These are phyloP conservation scores for Phytopythium oedochilum DNA, from an alignment of 352 stramenopile species.

Conservation along the genomic window DNA sequence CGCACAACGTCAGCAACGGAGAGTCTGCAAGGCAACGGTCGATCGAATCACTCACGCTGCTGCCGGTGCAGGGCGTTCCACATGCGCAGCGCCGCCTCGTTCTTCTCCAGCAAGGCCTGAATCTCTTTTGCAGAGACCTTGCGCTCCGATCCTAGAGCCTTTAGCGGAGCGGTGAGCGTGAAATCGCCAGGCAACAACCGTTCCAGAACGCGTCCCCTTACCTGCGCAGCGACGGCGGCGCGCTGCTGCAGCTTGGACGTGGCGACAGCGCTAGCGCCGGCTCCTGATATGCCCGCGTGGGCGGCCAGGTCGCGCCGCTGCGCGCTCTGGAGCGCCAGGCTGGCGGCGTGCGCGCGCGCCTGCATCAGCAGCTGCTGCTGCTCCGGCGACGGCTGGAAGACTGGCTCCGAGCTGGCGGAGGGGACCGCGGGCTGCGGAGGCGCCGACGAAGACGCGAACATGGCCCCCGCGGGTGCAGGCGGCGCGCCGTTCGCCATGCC, in stretches of 20 bases:
- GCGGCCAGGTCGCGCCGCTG: neutral
- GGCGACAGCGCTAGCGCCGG: neutral
- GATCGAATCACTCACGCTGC: conserved; percentile 41
- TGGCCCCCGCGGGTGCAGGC: neutral
- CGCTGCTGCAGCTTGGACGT: conserved; percentile 45
- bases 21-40: neutral
- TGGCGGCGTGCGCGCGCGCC: conserved; percentile 3
- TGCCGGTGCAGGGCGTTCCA: conserved; percentile 74
- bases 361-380: conserved; percentile 9
- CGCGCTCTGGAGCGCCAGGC: conserved; percentile 5
- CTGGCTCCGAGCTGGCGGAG: neutral
- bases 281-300: neutral
- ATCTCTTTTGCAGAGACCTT: conserved; percentile 62
- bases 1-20: neutral
- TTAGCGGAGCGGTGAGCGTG: conserved; percentile 3
- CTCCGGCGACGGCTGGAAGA: conserved; percentile 2
- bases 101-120: conserved; percentile 84
- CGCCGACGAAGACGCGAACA: neutral
- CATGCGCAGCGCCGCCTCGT: conserved; percentile 64
- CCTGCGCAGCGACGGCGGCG: conserved; percentile 49
- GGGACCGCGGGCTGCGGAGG: neutral
- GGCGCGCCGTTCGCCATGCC: conserved; percentile 4
- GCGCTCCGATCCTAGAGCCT: conserved; percentile 37
- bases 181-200: neutral
- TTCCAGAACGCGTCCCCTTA: conserved; percentile 1